Evolutionary conservation across 306 rosid genomes (phyloP).

Genomic region (Senna siamea): DNA sequence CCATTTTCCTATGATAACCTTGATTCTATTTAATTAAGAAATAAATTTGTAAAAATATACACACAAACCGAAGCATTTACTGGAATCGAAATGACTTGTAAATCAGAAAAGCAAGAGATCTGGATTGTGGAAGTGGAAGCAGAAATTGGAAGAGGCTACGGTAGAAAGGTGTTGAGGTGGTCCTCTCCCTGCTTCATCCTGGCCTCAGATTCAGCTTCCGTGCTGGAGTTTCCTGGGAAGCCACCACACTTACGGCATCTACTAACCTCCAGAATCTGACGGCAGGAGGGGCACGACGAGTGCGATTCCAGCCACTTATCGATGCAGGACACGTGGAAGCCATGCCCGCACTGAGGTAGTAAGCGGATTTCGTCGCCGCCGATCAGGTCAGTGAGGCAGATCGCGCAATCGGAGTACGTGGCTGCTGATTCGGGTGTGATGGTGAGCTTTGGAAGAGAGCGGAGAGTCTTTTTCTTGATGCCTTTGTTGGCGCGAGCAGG

Average conservation of each 20-base stretch:
- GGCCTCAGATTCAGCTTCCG: no score
- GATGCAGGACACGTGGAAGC: slow-evolving; percentile 73
- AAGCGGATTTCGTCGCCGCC: slow-evolving; percentile 75
- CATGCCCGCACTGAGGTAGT: slow-evolving; percentile 84
- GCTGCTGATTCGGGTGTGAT: slow-evolving; percentile 55
- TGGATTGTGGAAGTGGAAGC: no score
- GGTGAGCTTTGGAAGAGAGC: slow-evolving; percentile 72
- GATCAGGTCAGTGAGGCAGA: slow-evolving; percentile 68
- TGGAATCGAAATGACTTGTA: no score
- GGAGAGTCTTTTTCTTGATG: slow-evolving; percentile 70
- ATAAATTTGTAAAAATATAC: no score
- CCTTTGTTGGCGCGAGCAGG: slow-evolving; percentile 63
- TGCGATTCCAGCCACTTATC: slow-evolving; percentile 86
- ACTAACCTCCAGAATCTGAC: slow-evolving; percentile 63
- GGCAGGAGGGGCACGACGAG: slow-evolving; percentile 83
- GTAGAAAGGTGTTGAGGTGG: no score
- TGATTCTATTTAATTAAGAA: no score
- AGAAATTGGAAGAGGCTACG: no score
- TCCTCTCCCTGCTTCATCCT: no score
- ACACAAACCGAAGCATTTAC: no score
- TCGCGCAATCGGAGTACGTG: slow-evolving; percentile 69
- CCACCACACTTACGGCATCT: slow-evolving; percentile 79
- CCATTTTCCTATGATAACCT: no score
- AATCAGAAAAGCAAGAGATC: no score
- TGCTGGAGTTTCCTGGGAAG: no score